Percentiles rank a stretch among this genome's conserved stretches.
Evolutionary conservation across 768 basidiomycete species (phyloP).

Genomic region (Mycena polygramma): DNA sequence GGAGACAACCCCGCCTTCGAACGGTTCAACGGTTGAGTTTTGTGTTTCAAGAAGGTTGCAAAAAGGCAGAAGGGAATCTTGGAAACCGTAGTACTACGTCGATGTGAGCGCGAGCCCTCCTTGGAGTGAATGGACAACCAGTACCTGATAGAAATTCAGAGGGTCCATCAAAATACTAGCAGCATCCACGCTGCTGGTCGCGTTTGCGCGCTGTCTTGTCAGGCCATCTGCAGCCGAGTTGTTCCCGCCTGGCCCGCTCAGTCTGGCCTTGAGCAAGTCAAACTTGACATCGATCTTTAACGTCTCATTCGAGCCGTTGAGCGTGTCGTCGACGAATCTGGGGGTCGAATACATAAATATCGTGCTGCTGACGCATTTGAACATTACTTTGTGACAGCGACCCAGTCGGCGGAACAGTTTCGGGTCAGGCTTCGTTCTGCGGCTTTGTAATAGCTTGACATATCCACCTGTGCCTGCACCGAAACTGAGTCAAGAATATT

Average conservation of each 20-base stretch:
- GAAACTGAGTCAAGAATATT: background rate
- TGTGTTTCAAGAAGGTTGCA: constrained; percentile 62
- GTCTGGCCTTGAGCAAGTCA: constrained; percentile 54
- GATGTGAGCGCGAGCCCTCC: constrained; percentile 3
- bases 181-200: constrained; percentile 54
- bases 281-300: constrained; percentile 56
- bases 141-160: constrained; percentile 61
- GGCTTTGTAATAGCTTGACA: constrained; percentile 64
- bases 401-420: constrained; percentile 68
- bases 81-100: constrained; percentile 61
- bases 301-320: constrained; percentile 49
- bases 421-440: constrained; percentile 63
- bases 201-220: constrained; percentile 48
- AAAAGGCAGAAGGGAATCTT: constrained; percentile 59
- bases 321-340: constrained; percentile 53
- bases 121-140: background rate
- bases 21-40: constrained; percentile 53
- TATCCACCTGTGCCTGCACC: constrained; percentile 59
- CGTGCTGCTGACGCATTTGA: background rate
- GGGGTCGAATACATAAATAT: background rate
- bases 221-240: constrained; percentile 51
- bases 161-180: constrained; percentile 65
- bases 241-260: constrained; percentile 59
- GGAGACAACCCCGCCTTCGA: constrained; percentile 55
- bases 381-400: constrained; percentile 55